phyloP scores from a whole-genome alignment of 768 basidiomycete genomes.

The Lactarius psammicola region DNA sequence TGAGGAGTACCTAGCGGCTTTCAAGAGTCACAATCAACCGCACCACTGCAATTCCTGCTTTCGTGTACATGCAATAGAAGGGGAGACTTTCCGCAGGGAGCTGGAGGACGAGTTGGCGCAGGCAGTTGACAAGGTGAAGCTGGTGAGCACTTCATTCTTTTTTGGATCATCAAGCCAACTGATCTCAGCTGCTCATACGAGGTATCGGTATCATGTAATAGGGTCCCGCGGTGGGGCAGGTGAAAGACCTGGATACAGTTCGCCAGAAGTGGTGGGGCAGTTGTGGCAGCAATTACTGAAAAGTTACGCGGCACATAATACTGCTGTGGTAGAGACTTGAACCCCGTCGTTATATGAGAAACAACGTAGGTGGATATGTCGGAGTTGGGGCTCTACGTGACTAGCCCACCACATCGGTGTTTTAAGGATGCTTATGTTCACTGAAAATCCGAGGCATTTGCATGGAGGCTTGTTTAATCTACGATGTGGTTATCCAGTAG shows the following conservation, averaged over 20 bases:
- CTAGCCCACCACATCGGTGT: too few species aligned
- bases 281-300: too few species aligned
- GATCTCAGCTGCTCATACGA: not conserved
- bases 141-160: too few species aligned
- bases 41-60: not conserved
- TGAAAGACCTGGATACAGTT: not conserved
- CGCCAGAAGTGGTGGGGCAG: not conserved
- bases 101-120: not conserved
- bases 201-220: not conserved
- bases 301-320: too few species aligned
- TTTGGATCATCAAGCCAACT: not conserved
- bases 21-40: conserved; percentile 5
- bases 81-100: not conserved
- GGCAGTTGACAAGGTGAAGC: conserved; percentile 5
- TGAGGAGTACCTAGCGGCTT: conserved; percentile 1
- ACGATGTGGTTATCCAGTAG: too few species aligned
- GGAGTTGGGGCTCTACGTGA: too few species aligned
- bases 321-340: too few species aligned
- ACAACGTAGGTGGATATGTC: too few species aligned
- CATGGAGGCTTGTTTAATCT: too few species aligned
- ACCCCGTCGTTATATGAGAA: too few species aligned
- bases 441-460: too few species aligned
- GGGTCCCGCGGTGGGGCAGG: not conserved
- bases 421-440: too few species aligned
- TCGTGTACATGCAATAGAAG: conserved; percentile 1